Base-by-base conservation (phyloP, 495 filamentous ascomycete genomes). In the Halenospora varia region DNA sequence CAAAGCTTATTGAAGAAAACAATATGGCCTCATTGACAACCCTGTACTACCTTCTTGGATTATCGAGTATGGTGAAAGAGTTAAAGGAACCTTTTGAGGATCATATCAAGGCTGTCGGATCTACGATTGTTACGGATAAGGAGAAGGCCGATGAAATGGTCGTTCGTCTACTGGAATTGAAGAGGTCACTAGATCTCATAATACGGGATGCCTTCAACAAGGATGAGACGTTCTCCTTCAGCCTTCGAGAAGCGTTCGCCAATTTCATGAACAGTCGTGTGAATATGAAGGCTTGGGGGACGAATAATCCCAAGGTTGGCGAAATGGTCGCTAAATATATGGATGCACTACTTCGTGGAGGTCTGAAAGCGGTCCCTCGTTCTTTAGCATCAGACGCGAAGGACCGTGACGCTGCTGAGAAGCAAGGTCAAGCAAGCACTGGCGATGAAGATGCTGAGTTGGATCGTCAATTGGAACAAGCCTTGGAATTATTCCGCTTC, bases 301-400 rank as follows among this genome's bases (percentile, higher is more conserved):
- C 89, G 2, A 84, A 89, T 60, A 95, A 95, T 54, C 88, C 90
- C 9, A 96, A 96, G 75, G 89, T 95, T 8, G 94, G 92, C 25
- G 94, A 99, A 73, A 96, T 97, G 92, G 95, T 97, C 56, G 94
- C 94, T 13, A 97, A 96, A 71, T 91, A 97, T 61, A 91, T 99
- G 56, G 92, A 99, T 72, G 75, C 85, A 69, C 77, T 99, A 9
- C 83, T 99, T 13, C 86, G 91, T 55, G 87, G 89, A 25, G 95
- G 94, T 8, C 79, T 89, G 50, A 97, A 90, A 70, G 82, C 89
- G 11, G 82, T 95, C 11, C 87, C 87, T 3, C 60, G 57, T 55
- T 73, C 77, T 29, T 72, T 88, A 11, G 71, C 77, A 0, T 76
- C 77, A 0, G 79, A 82, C 62, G 63, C 48, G 29, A 71, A 72